Percentiles rank a stretch among this genome's conserved stretches.
Evolutionary conservation across 192 early-diverging fungal genomes (phyloP).

Genomic region (Umbelopsis vinacea): DNA sequence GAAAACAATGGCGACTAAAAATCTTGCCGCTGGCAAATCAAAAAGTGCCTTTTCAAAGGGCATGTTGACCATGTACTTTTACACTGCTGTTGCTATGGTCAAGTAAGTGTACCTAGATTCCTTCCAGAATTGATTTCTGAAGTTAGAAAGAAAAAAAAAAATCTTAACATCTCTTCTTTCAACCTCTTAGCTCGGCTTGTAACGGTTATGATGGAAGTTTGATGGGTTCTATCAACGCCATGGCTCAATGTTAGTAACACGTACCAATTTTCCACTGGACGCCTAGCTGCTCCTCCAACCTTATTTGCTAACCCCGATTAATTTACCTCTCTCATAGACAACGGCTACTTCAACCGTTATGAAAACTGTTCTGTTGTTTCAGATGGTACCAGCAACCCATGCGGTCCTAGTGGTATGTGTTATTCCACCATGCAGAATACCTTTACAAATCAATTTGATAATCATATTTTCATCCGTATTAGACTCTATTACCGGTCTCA

Average conservation of each 20-base stretch:
- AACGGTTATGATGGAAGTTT: conserved; percentile 24
- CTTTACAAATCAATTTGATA: neutral
- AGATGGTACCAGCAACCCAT: neutral
- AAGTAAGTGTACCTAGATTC: neutral
- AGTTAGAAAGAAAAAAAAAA: too few species aligned
- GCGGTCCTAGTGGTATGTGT: conserved; percentile 3
- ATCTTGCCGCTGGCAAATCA: conserved; percentile 8
- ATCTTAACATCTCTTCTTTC: neutral
- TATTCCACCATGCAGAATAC: neutral
- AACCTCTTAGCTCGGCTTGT: conserved; percentile 5
- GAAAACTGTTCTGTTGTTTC: neutral
- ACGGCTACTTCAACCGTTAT: conserved; percentile 1
- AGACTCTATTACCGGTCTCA: conserved; percentile 45
- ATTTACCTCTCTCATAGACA: neutral
- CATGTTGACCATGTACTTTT: conserved; percentile 11
- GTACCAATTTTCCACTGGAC: too few species aligned
- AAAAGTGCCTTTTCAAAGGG: neutral
- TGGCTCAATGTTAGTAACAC: conserved; percentile 13
- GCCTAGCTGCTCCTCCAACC: too few species aligned
- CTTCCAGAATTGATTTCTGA: neutral
- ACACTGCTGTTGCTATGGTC: conserved; percentile 13
- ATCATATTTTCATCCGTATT: neutral
- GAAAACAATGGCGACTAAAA: conserved; percentile 1
- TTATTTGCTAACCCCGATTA: neutral
- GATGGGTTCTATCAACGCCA: conserved; percentile 22